Evolutionary conservation across 2,329 filamentous ascomycete genomes (phyloP).

Genomic region (Epichloe amarillans): DNA sequence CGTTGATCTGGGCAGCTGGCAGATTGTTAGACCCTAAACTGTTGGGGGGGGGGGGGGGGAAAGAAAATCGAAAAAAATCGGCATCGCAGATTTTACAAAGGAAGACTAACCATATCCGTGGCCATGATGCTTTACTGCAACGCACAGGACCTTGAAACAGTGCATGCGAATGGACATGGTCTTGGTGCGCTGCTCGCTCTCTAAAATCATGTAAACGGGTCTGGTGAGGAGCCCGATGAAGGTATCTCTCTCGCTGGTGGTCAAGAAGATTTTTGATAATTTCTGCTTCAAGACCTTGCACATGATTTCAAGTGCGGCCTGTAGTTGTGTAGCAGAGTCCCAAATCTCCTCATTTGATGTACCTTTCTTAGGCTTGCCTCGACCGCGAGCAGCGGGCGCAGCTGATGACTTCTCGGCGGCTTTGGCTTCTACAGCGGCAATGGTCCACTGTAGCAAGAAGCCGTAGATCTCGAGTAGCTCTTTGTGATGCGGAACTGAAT

Average conservation of each 20-base stretch:
- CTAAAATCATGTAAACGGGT: constrained; percentile 84
- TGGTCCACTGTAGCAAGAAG: constrained; percentile 88
- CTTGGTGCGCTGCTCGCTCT: constrained; percentile 89
- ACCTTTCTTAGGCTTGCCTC: constrained; percentile 67
- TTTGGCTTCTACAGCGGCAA: constrained; percentile 87
- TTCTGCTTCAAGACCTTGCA: constrained; percentile 91
- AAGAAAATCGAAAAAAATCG: not conserved
- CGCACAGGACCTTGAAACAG: constrained; percentile 90
- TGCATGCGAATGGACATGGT: constrained; percentile 85
- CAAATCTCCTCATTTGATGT: constrained; percentile 67
- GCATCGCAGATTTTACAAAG: not conserved
- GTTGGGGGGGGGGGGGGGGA: too few relatives aligned
- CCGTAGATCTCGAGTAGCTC: constrained; percentile 85
- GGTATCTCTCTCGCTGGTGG: constrained; percentile 89
- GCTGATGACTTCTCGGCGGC: constrained; percentile 72
- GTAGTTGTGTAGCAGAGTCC: constrained; percentile 82
- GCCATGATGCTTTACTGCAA: constrained; percentile 93
- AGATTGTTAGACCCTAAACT: constrained; percentile 13
- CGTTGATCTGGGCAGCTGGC: constrained; percentile 84
- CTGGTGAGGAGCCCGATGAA: constrained; percentile 87
- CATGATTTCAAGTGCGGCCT: constrained; percentile 84
- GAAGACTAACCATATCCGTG: constrained; percentile 69
- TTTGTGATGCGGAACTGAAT: constrained; percentile 75
- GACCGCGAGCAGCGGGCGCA: constrained; percentile 54
- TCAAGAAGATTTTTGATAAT: constrained; percentile 83